Evolutionary conservation across 2,329 filamentous ascomycete species (phyloP).

Genomic region (Coniochaeta sp.): DNA sequence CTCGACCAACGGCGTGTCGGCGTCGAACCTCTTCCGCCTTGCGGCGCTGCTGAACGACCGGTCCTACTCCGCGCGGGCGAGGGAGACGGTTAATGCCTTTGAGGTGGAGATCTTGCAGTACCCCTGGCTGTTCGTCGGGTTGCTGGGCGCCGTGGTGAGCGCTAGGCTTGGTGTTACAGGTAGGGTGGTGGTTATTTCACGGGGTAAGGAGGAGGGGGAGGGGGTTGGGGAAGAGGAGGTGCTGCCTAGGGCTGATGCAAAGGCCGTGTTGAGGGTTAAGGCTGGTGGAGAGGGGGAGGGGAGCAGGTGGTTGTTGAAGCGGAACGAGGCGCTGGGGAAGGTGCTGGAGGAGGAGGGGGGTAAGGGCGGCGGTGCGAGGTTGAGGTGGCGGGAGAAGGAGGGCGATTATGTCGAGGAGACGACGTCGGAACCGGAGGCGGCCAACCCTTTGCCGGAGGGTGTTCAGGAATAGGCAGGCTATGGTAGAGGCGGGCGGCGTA

Average conservation of each 20-base stretch:
- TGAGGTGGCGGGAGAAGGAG: not conserved
- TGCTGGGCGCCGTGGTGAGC: constrained; percentile 70
- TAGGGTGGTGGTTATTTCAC: not conserved
- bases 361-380: too few relatives aligned
- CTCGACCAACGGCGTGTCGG: constrained; percentile 82
- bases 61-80: constrained; percentile 56
- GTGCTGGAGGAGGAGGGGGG: not conserved
- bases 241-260: too few relatives aligned
- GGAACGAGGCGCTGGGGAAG: not conserved
- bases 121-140: constrained; percentile 80
- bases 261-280: too few relatives aligned
- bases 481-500: too few relatives aligned
- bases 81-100: constrained; percentile 74
- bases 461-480: too few relatives aligned
- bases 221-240: not conserved
- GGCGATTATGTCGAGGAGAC: not conserved
- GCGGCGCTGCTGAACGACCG: constrained; percentile 61
- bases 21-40: constrained; percentile 79
- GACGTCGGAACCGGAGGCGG: too few relatives aligned
- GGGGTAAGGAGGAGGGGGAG: not conserved
- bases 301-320: not conserved
- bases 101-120: constrained; percentile 89
- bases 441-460: too few relatives aligned
- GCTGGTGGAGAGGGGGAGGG: not conserved
- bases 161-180: constrained; percentile 54